Evolutionary conservation across 352 stramenopile genomes (phyloP).

Genomic region (Globisporangium cystogenes): DNA sequence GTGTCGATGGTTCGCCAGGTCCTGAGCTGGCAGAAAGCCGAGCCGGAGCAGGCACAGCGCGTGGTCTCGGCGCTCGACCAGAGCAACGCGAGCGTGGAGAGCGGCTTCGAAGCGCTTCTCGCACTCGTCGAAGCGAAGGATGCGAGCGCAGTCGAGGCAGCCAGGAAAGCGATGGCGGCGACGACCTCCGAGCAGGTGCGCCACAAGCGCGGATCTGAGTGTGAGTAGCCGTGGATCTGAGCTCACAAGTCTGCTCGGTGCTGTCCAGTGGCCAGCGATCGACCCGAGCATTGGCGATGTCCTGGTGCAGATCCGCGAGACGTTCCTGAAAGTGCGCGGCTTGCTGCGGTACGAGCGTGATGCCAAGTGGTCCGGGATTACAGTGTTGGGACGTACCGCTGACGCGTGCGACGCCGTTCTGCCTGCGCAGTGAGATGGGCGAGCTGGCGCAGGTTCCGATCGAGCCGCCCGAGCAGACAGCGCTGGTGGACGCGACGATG

Average conservation of each 20-base stretch:
- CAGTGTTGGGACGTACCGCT: background rate
- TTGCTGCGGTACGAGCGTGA: slow-evolving; percentile 58
- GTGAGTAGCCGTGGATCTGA: background rate
- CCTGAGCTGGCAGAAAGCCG: slow-evolving; percentile 26
- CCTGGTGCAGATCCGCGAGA: slow-evolving; percentile 54
- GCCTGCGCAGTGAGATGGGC: slow-evolving; percentile 78
- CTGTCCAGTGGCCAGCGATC: slow-evolving; percentile 36
- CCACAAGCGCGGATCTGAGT: no score
- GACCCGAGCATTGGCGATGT: slow-evolving; percentile 27
- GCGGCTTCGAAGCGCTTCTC: slow-evolving; percentile 11
- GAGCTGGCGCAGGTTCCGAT: slow-evolving; percentile 86
- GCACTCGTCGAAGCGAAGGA: slow-evolving; percentile 4
- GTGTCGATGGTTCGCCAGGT: slow-evolving; percentile 79
- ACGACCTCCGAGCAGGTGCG: slow-evolving; percentile 21
- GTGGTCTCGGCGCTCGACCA: slow-evolving; percentile 30
- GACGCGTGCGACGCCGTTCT: background rate
- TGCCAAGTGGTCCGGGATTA: background rate
- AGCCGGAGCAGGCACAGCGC: slow-evolving; percentile 21
- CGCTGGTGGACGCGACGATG: slow-evolving; percentile 91
- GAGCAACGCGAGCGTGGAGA: slow-evolving; percentile 31
- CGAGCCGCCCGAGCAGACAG: slow-evolving; percentile 90
- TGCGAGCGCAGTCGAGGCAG: background rate
- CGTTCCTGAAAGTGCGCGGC: slow-evolving; percentile 72
- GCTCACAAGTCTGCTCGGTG: background rate
- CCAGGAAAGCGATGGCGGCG: slow-evolving; percentile 4